Conservation (phyloP, 1,139 yeast species). For the Debaryomycetaceae sp. region DNA sequence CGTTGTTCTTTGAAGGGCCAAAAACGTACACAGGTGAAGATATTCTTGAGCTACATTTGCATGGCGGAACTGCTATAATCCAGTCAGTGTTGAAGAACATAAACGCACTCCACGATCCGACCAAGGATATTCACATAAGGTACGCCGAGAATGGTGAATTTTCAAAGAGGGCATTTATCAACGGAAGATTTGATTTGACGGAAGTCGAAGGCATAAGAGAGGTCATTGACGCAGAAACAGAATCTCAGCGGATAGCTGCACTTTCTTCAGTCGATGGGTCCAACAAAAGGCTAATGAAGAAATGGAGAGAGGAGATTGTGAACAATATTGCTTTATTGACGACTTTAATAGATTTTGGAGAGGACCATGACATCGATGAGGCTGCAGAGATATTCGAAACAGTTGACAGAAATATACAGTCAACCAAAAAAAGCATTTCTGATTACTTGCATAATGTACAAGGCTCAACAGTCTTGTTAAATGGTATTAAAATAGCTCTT, state of each 20-base stretch:
- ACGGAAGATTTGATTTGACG: constrained; percentile 68
- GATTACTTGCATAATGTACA: constrained; percentile 49
- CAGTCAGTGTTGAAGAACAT: constrained; percentile 66
- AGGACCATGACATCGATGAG: constrained; percentile 80
- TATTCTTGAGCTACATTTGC: constrained; percentile 78
- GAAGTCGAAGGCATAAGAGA: constrained; percentile 90
- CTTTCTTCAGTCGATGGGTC: constrained; percentile 70
- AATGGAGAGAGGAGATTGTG: constrained; percentile 70
- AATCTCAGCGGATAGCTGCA: constrained; percentile 76
- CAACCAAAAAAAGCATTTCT: constrained; percentile 43
- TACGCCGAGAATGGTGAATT: constrained; percentile 95
- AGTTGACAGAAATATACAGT: constrained; percentile 44
- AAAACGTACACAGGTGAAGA: constrained; percentile 94
- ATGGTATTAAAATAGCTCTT: constrained; percentile 72
- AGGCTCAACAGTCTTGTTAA: constrained; percentile 61
- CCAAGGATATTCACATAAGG: constrained; percentile 47
- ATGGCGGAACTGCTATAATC: constrained; percentile 90
- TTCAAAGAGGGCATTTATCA: constrained; percentile 74
- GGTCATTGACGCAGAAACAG: constrained; percentile 92
- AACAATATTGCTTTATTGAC: constrained; percentile 71
- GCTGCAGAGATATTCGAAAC: constrained; percentile 44
- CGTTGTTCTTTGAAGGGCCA: constrained; percentile 69
- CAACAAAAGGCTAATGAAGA: constrained; percentile 48
- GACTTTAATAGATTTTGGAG: constrained; percentile 95
- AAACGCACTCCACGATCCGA: constrained; percentile 44